Conservation (phyloP, 495 filamentous ascomycete species). For the Usnea hakonensis region DNA sequence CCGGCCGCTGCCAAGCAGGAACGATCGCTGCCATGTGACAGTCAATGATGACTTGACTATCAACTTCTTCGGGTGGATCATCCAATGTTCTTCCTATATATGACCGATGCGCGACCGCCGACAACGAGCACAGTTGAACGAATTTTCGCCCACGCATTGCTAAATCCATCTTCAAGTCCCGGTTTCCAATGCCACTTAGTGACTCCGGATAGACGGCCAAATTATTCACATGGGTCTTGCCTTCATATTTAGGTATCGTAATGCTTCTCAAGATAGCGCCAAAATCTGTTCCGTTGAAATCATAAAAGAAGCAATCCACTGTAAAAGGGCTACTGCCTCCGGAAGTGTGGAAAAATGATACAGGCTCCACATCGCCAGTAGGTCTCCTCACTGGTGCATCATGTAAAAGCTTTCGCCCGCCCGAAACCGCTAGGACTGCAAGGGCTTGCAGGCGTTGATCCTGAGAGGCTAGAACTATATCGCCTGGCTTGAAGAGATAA, state of each 20-base stretch:
- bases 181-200: neutral
- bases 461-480: conserved; percentile 22
- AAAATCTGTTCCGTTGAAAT: conserved; percentile 32
- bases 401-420: neutral
- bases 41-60: conserved; percentile 3
- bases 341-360: neutral
- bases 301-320: conserved; percentile 31
- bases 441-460: neutral
- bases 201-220: conserved; percentile 1
- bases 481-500: conserved; percentile 33
- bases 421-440: neutral
- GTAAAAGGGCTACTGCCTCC: conserved; percentile 18
- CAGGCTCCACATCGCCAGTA: conserved; percentile 6
- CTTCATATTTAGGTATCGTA: neutral
- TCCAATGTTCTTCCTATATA: neutral
- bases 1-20: neutral
- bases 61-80: neutral
- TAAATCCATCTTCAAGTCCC: neutral
- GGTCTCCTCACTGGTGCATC: conserved; percentile 14
- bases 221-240: neutral
- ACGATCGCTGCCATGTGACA: neutral
- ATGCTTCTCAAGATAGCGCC: conserved; percentile 10
- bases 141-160: neutral
- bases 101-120: neutral
- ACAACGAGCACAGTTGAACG: neutral